Conservation (phyloP, 2,329 filamentous ascomycete species). For the Rhinocladiella mackenziei region DNA sequence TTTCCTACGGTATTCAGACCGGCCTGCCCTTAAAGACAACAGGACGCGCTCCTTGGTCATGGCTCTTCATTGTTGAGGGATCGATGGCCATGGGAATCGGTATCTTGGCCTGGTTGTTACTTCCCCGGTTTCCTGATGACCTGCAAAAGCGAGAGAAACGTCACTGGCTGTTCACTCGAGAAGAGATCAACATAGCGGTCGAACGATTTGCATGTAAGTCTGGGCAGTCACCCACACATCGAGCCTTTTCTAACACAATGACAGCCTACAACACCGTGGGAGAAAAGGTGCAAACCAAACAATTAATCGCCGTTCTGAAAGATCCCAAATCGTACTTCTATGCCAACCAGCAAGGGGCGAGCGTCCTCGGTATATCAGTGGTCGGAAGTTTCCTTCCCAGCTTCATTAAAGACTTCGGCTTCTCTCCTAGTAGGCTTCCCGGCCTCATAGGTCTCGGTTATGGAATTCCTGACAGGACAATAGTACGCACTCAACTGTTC, state of each 20-base stretch:
- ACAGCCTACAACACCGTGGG: slow-evolving; percentile 5
- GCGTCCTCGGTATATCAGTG: slow-evolving; percentile 7
- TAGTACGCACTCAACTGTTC: slow-evolving; percentile 16
- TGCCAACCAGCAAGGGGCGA: slow-evolving; percentile 1
- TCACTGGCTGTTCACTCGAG: slow-evolving; percentile 3
- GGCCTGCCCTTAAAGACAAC: slow-evolving; percentile 51
- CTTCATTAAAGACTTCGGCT: slow-evolving; percentile 18
- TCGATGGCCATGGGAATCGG: slow-evolving; percentile 60
- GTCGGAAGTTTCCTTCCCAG: slow-evolving; percentile 17
- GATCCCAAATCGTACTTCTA: slow-evolving; percentile 12
- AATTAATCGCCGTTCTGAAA: slow-evolving; percentile 7
- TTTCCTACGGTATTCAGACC: slow-evolving; percentile 60
- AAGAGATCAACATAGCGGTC: neutral
- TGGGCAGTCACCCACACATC: neutral
- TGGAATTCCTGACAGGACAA: neutral
- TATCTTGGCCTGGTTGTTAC: slow-evolving; percentile 52
- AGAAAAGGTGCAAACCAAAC: slow-evolving; percentile 4
- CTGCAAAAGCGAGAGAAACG: neutral
- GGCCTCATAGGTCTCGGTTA: neutral
- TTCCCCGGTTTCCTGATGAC: slow-evolving; percentile 60
- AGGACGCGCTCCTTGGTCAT: slow-evolving; percentile 58
- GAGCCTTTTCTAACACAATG: too few species aligned
- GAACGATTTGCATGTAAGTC: neutral
- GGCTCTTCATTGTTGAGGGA: slow-evolving; percentile 69
- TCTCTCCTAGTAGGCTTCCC: slow-evolving; percentile 11